Evolutionary conservation across 768 basidiomycete genomes (phyloP), one percentile per base, ranked within the genome.

Genomic region (Polyporus arcularius): DNA sequence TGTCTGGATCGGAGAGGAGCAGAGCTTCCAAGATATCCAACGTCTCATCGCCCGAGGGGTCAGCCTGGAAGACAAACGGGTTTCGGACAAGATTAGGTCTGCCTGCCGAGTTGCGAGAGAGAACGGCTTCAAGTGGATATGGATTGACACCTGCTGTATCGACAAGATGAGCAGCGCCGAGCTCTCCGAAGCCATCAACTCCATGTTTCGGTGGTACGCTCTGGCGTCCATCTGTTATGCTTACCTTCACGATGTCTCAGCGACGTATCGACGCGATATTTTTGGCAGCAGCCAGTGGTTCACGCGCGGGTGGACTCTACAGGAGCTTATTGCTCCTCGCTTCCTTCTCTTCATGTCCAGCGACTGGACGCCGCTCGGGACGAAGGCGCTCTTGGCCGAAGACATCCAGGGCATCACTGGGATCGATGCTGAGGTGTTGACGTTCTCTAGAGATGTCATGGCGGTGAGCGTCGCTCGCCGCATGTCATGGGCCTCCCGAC

Each of bases 241-340:
- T 30, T 52, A 53, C 52, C 39, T 50, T 28, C 48, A 57, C 49
- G 56, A 50, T 31, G 39, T 45, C 43, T 8, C 16, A 18, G 40
- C 11, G 28, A 50, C 47, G 48, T 50, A 57, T 10, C 48, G 39
- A 15, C 4, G 56, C 49, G 2, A 42, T 28, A n/a, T 4, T 60
- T 60, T 40, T 46, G 58, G 10, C 12, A 14, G 10, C 21, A 52
- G 46, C 26, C 39, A 41, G 2, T 61, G 54, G 54, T 55, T 50
- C 54, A 61, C 40, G 16, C 60, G 54, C 10, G 47, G 60, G 1
- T 61, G 60, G 60, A 61, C 60, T 2, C 60, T 61, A 1, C 54
- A 61, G 42, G 54, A 61, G 35, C 54, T 61, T 35, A 21, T 61
- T 1, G 60, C 59, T 11, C 42, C 53, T 5, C 28, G 39, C 31